Evolutionary conservation across 495 filamentous ascomycete species (phyloP), one percentile per base, ranked within the genome.

Genomic region (Lasiosphaeriaceae sp.): DNA sequence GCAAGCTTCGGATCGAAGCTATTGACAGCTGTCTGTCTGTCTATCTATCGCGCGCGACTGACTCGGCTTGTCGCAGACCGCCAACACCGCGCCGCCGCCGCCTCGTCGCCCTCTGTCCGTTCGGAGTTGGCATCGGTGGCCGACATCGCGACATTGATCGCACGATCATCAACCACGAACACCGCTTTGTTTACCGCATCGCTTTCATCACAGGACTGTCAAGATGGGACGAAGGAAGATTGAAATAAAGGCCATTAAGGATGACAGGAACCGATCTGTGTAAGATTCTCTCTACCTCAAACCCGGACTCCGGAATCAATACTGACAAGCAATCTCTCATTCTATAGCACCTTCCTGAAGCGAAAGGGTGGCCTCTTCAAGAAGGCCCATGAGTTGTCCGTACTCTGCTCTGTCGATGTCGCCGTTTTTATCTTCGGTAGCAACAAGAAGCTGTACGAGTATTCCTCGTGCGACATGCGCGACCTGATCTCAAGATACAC

Each of bases 161-260:
- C 52, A 9, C 19, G 17, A 23, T 17, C 26, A 34, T 24, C 8
- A 29, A 37, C 29, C 56, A 54, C 51, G 56, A 22, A 19, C 12
- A 55, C 20, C 34, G n/a, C 44, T 39, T n/a, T 45, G 35, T 49
- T 17, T 24, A 21, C 41, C 16, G 19, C 43, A 21, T 23, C 19
- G 17, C 16, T 44, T 5, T 59, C 26, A 37, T 50, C 26, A 20
- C 56, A 50, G 51, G 34, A 20, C 54, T 53, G 62, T 53, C 77
- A 74, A 66, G 43, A 86, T 86, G 83, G 83, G 83, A 62, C 77
- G 83, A 64, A 81, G 83, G 78, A 86, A 86, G 86, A 98, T 98
- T 71, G 94, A 97, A 77, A 98, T 98, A 82, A 97, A 97, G 78
- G 89, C 95, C 54, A 98, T 98, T 81, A 96, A 96, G 78, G 94